Percentiles rank a stretch among this genome's conserved stretches.
phyloP scores from a whole-genome alignment of 1,284 basidiomycete genomes.

The Leccinum glutinopallens region DNA sequence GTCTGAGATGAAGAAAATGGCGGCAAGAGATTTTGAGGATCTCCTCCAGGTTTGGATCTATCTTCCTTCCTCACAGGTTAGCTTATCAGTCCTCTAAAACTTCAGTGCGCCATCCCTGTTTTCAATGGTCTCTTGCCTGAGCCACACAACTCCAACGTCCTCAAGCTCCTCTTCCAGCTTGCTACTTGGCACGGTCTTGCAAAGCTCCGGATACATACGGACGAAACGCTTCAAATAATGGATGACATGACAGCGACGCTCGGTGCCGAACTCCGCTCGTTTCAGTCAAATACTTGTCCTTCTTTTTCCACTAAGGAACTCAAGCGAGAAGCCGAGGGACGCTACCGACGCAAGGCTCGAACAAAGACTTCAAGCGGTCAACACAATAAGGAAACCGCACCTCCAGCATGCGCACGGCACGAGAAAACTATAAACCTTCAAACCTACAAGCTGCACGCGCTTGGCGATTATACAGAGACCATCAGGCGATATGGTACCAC shows the following conservation, averaged over 20 bases:
- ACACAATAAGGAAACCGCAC: background rate
- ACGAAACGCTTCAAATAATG: background rate
- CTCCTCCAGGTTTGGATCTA: background rate
- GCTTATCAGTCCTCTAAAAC: background rate
- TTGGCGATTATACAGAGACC: background rate
- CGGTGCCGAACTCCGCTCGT: background rate
- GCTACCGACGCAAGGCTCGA: background rate
- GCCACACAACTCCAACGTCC: background rate
- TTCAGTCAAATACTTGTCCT: background rate
- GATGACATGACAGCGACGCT: background rate
- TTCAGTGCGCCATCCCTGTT: background rate
- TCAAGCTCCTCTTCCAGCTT: background rate
- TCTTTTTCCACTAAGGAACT: background rate
- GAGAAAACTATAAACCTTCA: background rate
- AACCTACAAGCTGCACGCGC: background rate
- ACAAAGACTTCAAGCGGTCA: background rate
- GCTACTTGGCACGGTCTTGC: background rate
- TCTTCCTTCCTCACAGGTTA: background rate
- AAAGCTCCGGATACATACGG: background rate
- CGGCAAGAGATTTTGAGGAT: background rate
- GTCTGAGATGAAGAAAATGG: slow-evolving; percentile 4
- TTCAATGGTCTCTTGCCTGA: background rate
- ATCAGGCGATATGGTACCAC: background rate
- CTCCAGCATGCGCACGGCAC: background rate
- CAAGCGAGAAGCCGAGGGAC: background rate